Conservation (phyloP, 306 rosid species). For the Rosa chinensis region DNA sequence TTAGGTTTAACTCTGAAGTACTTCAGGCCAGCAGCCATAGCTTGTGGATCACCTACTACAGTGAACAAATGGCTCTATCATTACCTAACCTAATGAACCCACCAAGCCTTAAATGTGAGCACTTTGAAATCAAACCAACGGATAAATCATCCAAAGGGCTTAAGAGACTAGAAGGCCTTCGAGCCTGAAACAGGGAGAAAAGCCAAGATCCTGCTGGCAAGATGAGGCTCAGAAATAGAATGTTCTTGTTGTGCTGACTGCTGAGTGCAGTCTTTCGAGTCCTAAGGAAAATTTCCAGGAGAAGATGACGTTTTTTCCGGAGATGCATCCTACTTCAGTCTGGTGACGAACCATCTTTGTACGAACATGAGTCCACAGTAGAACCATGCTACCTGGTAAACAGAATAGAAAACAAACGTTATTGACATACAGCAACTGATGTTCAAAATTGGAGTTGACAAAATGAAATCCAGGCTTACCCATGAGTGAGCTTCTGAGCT, state of each 20-base stretch:
- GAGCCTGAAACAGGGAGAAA: neutral
- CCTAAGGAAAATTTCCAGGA: neutral
- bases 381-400: neutral
- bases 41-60: neutral
- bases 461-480: neutral
- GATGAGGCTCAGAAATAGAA: neutral
- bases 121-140: neutral
- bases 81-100: neutral
- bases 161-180: neutral
- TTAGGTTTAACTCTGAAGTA: neutral
- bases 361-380: neutral
- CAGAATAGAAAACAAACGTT: neutral
- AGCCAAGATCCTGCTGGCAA: neutral
- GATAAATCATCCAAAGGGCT: neutral
- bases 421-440: neutral
- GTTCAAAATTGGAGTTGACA: neutral
- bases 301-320: neutral
- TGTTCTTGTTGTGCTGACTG: neutral
- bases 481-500: neutral
- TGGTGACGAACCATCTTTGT: neutral
- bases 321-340: neutral
- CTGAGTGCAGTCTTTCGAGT: neutral
- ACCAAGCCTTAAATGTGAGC: neutral
- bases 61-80: neutral
- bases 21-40: neutral